phyloP scores from a whole-genome alignment of 164 flowering plant species.

The Tinospora cordifolia region DNA sequence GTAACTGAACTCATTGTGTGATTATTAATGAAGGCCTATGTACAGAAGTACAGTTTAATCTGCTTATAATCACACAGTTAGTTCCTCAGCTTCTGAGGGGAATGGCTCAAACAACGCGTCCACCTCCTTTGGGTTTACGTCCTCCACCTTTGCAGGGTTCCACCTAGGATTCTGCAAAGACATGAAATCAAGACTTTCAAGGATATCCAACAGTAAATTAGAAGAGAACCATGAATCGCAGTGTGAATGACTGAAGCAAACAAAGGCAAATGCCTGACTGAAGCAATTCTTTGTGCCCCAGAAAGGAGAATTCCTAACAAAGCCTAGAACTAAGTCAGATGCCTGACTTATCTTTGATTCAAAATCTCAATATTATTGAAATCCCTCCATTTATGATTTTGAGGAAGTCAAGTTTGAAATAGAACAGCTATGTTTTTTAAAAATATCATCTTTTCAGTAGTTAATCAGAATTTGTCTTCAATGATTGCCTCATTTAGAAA shows the following conservation, averaged over 20 bases:
- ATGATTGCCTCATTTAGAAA: no score
- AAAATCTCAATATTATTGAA: not conserved
- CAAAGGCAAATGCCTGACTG: no score
- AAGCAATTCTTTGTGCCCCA: not conserved
- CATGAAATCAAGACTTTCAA: not conserved
- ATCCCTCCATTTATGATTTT: not conserved
- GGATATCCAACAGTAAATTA: not conserved
- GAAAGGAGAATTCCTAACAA: not conserved
- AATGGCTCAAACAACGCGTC: slow-evolving; percentile 39
- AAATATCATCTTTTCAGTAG: not conserved
- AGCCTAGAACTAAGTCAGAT: not conserved
- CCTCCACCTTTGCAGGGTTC: slow-evolving; percentile 41
- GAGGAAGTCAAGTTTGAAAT: not conserved
- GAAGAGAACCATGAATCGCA: not conserved
- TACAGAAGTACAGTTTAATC: not conserved
- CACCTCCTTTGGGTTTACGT: slow-evolving; percentile 33
- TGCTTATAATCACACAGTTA: slow-evolving; percentile 23
- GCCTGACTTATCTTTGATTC: not conserved
- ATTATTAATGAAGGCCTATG: not conserved
- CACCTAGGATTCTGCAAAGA: slow-evolving; percentile 50
- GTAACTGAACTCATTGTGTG: not conserved
- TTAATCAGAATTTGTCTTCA: not conserved
- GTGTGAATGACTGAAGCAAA: not conserved
- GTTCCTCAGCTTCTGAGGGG: slow-evolving; percentile 30
- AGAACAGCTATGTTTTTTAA: not conserved